Percentiles rank a stretch among this genome's conserved stretches.
These are phyloP conservation scores for Ophiostoma fasciatum DNA, from an alignment of 2,329 filamentous ascomycete genomes.

Conservation along the genomic window DNA sequence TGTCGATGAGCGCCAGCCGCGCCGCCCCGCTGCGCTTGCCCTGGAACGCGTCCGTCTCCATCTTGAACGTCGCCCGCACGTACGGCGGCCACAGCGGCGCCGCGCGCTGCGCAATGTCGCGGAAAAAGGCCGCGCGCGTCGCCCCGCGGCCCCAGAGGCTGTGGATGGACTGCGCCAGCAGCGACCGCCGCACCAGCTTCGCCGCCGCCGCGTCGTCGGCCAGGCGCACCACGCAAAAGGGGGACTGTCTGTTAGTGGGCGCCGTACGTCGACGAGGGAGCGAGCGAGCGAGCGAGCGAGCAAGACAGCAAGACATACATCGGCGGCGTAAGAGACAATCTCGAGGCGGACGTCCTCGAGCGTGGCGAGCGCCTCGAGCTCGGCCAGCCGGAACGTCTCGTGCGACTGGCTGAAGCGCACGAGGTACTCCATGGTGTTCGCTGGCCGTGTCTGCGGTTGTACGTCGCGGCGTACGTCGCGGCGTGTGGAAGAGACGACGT, in stretches of 20 bases:
- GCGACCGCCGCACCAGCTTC: constrained; percentile 56
- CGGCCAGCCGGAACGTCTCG: constrained; percentile 77
- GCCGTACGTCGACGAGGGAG: not conserved
- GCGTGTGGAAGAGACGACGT: not conserved
- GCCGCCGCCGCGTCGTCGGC: constrained; percentile 49
- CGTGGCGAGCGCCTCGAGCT: constrained; percentile 66
- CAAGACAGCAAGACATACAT: constrained; percentile 38
- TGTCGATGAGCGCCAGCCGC: constrained; percentile 65
- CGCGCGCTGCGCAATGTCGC: constrained; percentile 43
- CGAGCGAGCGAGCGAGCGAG: not conserved
- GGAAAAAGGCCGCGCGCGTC: constrained; percentile 54
- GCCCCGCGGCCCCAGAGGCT: constrained; percentile 72
- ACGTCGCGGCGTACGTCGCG: not conserved
- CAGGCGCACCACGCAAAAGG: constrained; percentile 67
- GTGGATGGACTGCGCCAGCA: constrained; percentile 71
- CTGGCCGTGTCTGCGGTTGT: no score
- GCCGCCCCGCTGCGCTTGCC: constrained; percentile 48
- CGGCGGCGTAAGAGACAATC: constrained; percentile 58
- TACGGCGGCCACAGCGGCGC: constrained; percentile 53
- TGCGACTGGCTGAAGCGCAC: constrained; percentile 82
- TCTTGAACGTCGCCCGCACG: constrained; percentile 57
- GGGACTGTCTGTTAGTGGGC: constrained; percentile 43
- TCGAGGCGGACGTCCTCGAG: constrained; percentile 52
- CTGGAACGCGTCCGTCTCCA: constrained; percentile 70
- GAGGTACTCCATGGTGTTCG: constrained; percentile 54